A percentile compares a stretch with the other conserved stretches of the same genome.
phyloP scores from a whole-genome alignment of 2,329 filamentous ascomycete species.

The Zymoseptoria passerinii region DNA sequence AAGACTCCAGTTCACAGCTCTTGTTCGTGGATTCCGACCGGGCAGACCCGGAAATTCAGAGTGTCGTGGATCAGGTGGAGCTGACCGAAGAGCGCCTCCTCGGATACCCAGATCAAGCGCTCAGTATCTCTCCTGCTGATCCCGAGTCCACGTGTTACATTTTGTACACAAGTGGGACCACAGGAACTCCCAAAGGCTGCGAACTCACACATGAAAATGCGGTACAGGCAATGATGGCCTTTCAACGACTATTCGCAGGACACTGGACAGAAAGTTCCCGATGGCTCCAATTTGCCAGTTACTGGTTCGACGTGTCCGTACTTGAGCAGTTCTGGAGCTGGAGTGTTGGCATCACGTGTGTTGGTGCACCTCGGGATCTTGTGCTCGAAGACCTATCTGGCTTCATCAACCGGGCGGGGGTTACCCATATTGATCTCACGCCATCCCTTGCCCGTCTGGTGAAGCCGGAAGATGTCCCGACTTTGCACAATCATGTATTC shows the following conservation, averaged over 20 bases:
- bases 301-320: conserved; percentile 90
- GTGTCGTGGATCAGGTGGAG: conserved; percentile 6
- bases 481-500: conserved; percentile 72
- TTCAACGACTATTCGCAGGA: conserved; percentile 65
- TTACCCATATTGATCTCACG: conserved; percentile 88
- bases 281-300: conserved; percentile 88
- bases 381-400: conserved; percentile 74
- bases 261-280: conserved; percentile 67
- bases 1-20: conserved; percentile 58
- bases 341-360: conserved; percentile 79
- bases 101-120: conserved; percentile 25
- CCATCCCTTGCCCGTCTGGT: conserved; percentile 75
- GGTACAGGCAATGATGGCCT: conserved; percentile 82
- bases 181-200: conserved; percentile 78
- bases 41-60: conserved; percentile 8
- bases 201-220: conserved; percentile 82
- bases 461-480: conserved; percentile 72
- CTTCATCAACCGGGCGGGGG: conserved; percentile 61
- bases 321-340: conserved; percentile 94
- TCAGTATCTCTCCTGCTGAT: conserved; percentile 28
- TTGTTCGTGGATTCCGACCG: conserved; percentile 34
- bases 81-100: conserved; percentile 11
- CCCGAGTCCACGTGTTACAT: conserved; percentile 65
- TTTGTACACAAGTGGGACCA: conserved; percentile 81
- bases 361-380: conserved; percentile 72